Evolutionary conservation across 2,329 filamentous ascomycete genomes (phyloP).

Genomic region (Cyphellophora europaea): DNA sequence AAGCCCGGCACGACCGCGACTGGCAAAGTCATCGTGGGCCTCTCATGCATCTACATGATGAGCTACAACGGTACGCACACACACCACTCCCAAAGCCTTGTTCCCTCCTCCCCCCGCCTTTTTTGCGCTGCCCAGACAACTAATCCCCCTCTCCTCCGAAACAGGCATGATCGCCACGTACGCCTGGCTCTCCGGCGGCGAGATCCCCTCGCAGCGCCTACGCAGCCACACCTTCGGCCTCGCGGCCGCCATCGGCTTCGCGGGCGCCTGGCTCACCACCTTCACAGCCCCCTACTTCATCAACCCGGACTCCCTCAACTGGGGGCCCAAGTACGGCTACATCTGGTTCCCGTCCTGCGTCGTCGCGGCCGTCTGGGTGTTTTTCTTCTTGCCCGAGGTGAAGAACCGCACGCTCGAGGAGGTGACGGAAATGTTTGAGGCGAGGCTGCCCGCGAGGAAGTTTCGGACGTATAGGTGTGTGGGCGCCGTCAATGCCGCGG

Average conservation of each 20-base stretch:
- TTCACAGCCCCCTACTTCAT: conserved; percentile 54
- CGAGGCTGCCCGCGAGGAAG: conserved; percentile 26
- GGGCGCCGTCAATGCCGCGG: conserved; percentile 17
- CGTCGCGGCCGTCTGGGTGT: conserved; percentile 11
- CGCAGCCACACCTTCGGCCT: conserved; percentile 49
- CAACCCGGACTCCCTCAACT: conserved; percentile 43
- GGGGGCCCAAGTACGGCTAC: conserved; percentile 50
- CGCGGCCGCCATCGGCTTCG: conserved; percentile 44
- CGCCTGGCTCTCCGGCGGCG: conserved; percentile 45
- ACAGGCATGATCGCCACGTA: no score
- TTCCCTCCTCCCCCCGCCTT: no score
- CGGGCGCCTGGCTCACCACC: conserved; percentile 48
- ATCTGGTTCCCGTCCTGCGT: conserved; percentile 36
- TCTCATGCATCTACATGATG: conserved; percentile 45
- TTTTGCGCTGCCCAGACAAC: no score
- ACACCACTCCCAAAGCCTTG: conserved; percentile 26
- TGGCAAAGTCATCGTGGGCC: conserved; percentile 36
- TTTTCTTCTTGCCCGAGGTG: conserved; percentile 41
- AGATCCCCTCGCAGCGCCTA: conserved; percentile 48
- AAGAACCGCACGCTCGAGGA: conserved; percentile 32
- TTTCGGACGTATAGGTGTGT: conserved; percentile 28
- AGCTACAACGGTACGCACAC: conserved; percentile 33
- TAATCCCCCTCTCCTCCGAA: no score
- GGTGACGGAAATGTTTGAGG: conserved; percentile 25
- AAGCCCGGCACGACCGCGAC: conserved; percentile 26